phyloP scores from a whole-genome alignment of 176 grass and related monocot species.

The Oryza rufipogon region DNA sequence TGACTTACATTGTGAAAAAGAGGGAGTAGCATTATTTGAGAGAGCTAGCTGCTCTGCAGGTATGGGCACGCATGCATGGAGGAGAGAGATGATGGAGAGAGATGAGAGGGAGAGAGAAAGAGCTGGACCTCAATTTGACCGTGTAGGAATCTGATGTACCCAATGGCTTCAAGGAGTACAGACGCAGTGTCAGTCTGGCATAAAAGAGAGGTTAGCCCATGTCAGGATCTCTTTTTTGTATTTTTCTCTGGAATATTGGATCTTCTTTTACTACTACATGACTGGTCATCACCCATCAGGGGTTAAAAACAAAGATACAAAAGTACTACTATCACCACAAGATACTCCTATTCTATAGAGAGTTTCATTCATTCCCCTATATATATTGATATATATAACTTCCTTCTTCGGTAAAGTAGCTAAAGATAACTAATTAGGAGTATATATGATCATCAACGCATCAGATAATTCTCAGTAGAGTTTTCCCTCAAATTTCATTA shows the following conservation, averaged over 20 bases:
- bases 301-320: constrained; percentile 12
- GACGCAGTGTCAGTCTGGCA: constrained; percentile 99
- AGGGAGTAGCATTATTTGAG: not conserved
- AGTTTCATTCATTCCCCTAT: not conserved
- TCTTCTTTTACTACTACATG: constrained; percentile 41
- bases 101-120: constrained; percentile 30
- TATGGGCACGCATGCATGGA: constrained; percentile 29
- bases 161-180: constrained; percentile 98
- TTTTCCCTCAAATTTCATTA: not conserved
- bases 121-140: constrained; percentile 93
- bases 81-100: not conserved
- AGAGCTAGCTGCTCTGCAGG: constrained; percentile 1
- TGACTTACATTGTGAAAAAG: no score
- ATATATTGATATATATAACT: not conserved
- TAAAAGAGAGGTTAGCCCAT: constrained; percentile 51
- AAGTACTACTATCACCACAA: not conserved
- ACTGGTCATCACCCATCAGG: not conserved
- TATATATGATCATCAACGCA: not conserved
- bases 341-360: not conserved
- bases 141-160: constrained; percentile 99
- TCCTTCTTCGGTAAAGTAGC: not conserved
- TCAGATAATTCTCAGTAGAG: not conserved
- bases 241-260: constrained; percentile 41
- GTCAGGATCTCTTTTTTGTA: constrained; percentile 57
- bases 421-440: not conserved